phyloP scores from a whole-genome alignment of 2,329 filamentous ascomycete genomes.

The Penicillium sp. region DNA sequence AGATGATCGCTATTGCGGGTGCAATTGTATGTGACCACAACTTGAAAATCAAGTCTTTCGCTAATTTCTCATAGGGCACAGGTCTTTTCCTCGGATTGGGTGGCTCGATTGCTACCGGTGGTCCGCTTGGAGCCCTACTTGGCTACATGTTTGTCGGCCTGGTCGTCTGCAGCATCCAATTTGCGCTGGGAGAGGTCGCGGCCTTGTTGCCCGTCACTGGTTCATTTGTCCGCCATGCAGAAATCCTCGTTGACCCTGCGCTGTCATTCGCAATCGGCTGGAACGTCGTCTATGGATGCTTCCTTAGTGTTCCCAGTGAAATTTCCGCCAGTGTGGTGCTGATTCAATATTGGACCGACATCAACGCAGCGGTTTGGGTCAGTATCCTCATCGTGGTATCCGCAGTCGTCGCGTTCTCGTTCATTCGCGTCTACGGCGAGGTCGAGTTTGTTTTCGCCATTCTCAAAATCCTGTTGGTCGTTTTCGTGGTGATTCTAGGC shows the following conservation, averaged over 20 bases:
- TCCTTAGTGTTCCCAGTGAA: slow-evolving; percentile 59
- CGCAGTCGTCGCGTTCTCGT: slow-evolving; percentile 59
- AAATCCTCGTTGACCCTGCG: slow-evolving; percentile 55
- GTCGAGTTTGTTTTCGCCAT: slow-evolving; percentile 55
- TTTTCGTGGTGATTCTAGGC: slow-evolving; percentile 47
- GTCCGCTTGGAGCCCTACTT: slow-evolving; percentile 53
- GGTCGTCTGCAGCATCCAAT: slow-evolving; percentile 53
- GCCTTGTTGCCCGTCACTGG: slow-evolving; percentile 55
- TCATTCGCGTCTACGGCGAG: slow-evolving; percentile 52
- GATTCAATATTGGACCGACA: slow-evolving; percentile 61
- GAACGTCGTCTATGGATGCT: slow-evolving; percentile 55
- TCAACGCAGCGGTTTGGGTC: slow-evolving; percentile 43
- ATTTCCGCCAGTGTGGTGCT: slow-evolving; percentile 65
- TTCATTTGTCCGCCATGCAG: slow-evolving; percentile 52
- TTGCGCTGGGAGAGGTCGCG: slow-evolving; percentile 54
- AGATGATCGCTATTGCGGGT: slow-evolving; percentile 49
- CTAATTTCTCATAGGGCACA: slow-evolving; percentile 36
- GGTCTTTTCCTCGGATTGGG: slow-evolving; percentile 57
- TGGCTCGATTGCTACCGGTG: slow-evolving; percentile 51
- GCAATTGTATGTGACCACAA: slow-evolving; percentile 36
- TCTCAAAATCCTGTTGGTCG: slow-evolving; percentile 53
- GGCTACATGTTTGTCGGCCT: slow-evolving; percentile 53
- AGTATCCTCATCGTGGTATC: slow-evolving; percentile 59
- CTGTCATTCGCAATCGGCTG: slow-evolving; percentile 51
- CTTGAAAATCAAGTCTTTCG: background rate